Base-by-base conservation (phyloP, 2,329 filamentous ascomycete genomes). In the Pyricularia sp. region DNA sequence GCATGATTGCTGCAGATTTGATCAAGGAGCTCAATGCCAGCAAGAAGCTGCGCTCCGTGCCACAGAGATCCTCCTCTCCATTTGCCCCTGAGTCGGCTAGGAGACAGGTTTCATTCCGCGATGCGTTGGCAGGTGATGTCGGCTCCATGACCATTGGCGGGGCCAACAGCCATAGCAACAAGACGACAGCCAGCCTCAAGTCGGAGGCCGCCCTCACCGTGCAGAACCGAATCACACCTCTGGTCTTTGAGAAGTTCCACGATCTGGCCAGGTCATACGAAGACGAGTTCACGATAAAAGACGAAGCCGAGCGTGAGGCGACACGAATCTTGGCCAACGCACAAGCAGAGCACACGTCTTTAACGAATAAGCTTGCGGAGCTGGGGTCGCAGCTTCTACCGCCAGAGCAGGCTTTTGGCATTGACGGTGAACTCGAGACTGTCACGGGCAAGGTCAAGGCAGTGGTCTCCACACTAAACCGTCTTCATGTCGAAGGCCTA, bases 1-100 rank as follows among this genome's bases (percentile, higher is more conserved):
- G 93, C 31, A 85, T 97, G 71, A 92, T 92, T 0, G 93, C 93
- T 12, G 92, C 97, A 74, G 90, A 94, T 72, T 83, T 97, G 68
- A 93, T 97, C 73, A 89, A 91, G 75, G 85, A 89, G 70, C 78
- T 90, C 55, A 95, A 97, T 70, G 88, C 88, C 0, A 85, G 84
- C 1, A 84, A 88, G 78, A 88, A 90, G 71, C 86, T 90, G 67
- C 86, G 90, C 68, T 83, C 85, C 17, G 84, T 85, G 6, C 89
- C 89, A 14, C 87, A 92, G 70, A 84, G 91, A 7, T 97, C 93
- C 0, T 97, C 93, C 0, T 94, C 82, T 69, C 90, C 84, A 42
- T 92, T 84, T 81, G 88, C 84, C 73, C 86, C 83, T 72, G 88
- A 87, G 75, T 89, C 83, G 71, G 59, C 59, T 12, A 86, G 83